phyloP scores from a whole-genome alignment of 2,329 filamentous ascomycete species.

The Akanthomyces muscarius region DNA sequence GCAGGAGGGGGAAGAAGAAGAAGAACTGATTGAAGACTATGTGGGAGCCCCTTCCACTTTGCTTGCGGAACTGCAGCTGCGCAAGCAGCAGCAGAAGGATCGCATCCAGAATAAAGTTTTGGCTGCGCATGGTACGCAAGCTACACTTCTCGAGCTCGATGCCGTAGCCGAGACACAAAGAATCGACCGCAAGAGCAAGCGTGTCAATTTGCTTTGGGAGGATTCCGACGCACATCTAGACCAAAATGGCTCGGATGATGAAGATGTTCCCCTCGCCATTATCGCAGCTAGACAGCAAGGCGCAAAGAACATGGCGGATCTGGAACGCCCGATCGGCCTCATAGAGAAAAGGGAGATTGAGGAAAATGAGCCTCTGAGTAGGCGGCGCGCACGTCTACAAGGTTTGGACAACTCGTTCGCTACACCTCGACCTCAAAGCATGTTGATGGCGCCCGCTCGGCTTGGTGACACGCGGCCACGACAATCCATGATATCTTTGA shows the following conservation, averaged over 20 bases:
- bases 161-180: conserved; percentile 83
- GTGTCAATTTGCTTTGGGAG: conserved; percentile 89
- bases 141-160: conserved; percentile 85
- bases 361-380: conserved; percentile 85
- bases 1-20: conserved; percentile 34
- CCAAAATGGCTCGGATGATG: conserved; percentile 57
- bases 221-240: conserved; percentile 49
- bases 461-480: conserved; percentile 14
- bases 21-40: conserved; percentile 48
- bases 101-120: conserved; percentile 60
- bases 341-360: conserved; percentile 81
- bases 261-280: conserved; percentile 83
- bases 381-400: conserved; percentile 69
- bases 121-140: conserved; percentile 70
- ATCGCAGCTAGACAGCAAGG: conserved; percentile 61
- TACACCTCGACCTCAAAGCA: conserved; percentile 41
- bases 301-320: conserved; percentile 46
- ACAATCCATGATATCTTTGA: conserved; percentile 27
- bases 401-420: conserved; percentile 51
- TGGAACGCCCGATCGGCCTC: conserved; percentile 65
- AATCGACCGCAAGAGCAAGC: conserved; percentile 67
- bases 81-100: conserved; percentile 82
- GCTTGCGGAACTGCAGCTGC: conserved; percentile 83
- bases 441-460: conserved; percentile 32
- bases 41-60: conserved; percentile 81